phyloP scores from a whole-genome alignment of 2,329 filamentous ascomycete genomes.

The Fusarium nanum region DNA sequence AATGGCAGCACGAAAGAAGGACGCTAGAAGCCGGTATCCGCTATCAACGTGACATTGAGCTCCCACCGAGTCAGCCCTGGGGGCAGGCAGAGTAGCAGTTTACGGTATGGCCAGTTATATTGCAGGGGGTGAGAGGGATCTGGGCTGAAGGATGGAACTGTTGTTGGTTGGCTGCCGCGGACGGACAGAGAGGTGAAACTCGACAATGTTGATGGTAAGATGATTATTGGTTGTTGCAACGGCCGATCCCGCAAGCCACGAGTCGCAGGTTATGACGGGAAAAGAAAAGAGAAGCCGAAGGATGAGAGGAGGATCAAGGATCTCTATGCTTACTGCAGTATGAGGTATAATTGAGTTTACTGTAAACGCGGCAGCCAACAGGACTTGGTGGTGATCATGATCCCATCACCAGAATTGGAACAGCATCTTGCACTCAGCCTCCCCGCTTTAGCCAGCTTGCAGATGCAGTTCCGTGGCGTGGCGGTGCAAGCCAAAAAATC shows the following conservation, averaged over 20 bases:
- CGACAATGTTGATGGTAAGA: neutral
- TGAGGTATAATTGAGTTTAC: neutral
- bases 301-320: neutral
- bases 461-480: conserved; percentile 18
- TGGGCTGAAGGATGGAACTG: neutral
- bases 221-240: neutral
- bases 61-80: conserved; percentile 21
- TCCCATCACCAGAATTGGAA: conserved; percentile 11
- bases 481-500: conserved; percentile 9
- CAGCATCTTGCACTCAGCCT: neutral
- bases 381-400: neutral
- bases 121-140: neutral
- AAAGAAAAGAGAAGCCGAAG: conserved; percentile 4
- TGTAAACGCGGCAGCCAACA: neutral
- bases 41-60: neutral
- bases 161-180: neutral
- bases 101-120: conserved; percentile 20
- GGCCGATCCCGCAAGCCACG: conserved; percentile 10
- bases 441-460: neutral
- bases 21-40: conserved; percentile 25
- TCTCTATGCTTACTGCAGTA: conserved; percentile 8
- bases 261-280: conserved; percentile 1
- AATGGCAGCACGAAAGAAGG: conserved; percentile 15
- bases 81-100: neutral
- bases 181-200: conserved; percentile 15